These are phyloP conservation scores for Suhomyces faveliae DNA, from an alignment of 805 yeast species.

Conservation along the genomic window DNA sequence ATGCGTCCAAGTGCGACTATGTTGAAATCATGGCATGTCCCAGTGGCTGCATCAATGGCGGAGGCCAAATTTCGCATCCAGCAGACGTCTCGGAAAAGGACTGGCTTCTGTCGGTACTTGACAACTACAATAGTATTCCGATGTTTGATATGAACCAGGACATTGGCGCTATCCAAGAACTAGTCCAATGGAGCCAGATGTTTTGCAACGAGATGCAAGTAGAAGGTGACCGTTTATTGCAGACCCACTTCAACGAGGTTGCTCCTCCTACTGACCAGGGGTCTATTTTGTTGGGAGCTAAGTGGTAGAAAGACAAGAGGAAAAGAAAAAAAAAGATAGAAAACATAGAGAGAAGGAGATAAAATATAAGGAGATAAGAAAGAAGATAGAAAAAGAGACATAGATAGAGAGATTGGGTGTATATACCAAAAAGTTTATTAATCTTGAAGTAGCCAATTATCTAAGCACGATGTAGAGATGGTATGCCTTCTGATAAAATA, in stretches of 20 bases:
- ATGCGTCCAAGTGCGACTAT: conserved; percentile 69
- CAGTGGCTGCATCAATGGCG: conserved; percentile 95
- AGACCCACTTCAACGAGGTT: conserved; percentile 49
- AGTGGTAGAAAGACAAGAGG: too few species aligned
- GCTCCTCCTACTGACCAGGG: conserved; percentile 51
- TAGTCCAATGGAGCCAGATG: conserved; percentile 31
- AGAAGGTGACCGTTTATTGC: conserved; percentile 36
- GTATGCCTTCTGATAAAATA: too few species aligned
- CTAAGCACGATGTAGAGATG: too few species aligned
- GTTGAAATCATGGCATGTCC: conserved; percentile 99
- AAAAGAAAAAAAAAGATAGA: too few species aligned
- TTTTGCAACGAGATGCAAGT: conserved; percentile 33
- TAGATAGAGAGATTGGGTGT: too few species aligned
- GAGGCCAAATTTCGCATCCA: conserved; percentile 75
- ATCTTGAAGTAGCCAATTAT: too few species aligned
- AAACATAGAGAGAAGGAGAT: not conserved
- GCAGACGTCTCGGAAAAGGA: conserved; percentile 36
- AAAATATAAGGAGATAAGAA: too few species aligned
- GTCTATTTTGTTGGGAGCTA: conserved; percentile 50
- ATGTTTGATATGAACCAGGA: conserved; percentile 12
- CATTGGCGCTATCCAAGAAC: conserved; percentile 13
- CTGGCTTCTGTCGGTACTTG: conserved; percentile 42
- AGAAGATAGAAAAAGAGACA: too few species aligned
- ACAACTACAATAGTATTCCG: conserved; percentile 35
- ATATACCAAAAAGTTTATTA: too few species aligned